These are phyloP conservation scores for Elsinoe batatas DNA, from an alignment of 2,329 filamentous ascomycete genomes.

Conservation along the genomic window DNA sequence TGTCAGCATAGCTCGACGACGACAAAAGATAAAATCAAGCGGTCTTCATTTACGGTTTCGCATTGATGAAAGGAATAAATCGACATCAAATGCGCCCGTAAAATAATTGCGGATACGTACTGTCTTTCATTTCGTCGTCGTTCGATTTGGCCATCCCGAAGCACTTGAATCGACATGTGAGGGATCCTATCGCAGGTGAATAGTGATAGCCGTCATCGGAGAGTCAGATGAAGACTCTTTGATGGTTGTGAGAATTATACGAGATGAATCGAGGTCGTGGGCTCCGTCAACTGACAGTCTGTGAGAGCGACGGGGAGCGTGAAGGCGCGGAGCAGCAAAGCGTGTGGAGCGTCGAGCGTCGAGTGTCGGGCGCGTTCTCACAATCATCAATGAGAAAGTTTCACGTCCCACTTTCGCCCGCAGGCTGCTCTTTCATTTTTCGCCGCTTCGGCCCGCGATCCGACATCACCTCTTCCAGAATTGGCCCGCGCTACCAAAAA, in stretches of 20 bases:
- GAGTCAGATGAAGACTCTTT: conserved; percentile 23
- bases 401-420: too few species aligned
- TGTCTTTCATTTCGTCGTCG: conserved; percentile 35
- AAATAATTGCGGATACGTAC: conserved; percentile 29
- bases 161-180: conserved; percentile 41
- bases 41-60: conserved; percentile 34
- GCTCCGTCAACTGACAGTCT: background rate
- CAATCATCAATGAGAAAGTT: too few species aligned
- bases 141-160: conserved; percentile 32
- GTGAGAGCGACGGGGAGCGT: background rate
- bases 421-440: background rate
- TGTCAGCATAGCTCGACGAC: conserved; percentile 30
- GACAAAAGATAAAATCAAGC: conserved; percentile 27
- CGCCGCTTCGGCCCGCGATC: background rate
- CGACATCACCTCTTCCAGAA: background rate
- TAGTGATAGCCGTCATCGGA: conserved; percentile 34
- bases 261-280: background rate
- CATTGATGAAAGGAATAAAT: conserved; percentile 23
- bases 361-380: background rate
- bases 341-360: background rate
- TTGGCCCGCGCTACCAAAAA: background rate
- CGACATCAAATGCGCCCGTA: conserved; percentile 25
- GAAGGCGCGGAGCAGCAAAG: background rate
- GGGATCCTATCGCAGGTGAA: conserved; percentile 22
- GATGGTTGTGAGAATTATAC: background rate